A percentile compares a stretch with the other conserved stretches of the same genome.
Evolutionary conservation across 1,284 basidiomycete genomes (phyloP).

Genomic region (Anthracocystis setariae): DNA sequence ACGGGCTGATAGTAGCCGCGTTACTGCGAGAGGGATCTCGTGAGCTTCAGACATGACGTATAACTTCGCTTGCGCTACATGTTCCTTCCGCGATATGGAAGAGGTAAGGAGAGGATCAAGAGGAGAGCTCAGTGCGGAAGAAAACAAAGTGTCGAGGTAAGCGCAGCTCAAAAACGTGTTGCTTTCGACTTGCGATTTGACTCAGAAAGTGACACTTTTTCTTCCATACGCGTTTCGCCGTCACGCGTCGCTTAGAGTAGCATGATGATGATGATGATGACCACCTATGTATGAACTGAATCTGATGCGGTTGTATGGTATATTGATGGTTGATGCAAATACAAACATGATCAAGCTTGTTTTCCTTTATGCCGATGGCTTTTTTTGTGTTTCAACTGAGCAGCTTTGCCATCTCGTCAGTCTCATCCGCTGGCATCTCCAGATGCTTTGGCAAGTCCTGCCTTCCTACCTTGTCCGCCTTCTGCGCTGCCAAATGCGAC

Average conservation of each 20-base stretch:
- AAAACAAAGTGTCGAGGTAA: background rate
- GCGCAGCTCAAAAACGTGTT: background rate
- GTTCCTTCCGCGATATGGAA: background rate
- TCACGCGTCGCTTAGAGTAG: background rate
- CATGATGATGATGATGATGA: too few relatives aligned
- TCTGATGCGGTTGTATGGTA: too few relatives aligned
- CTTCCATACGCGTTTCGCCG: background rate
- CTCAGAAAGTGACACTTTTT: slow-evolving; percentile 19
- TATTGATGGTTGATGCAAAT: background rate
- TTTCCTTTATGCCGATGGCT: background rate
- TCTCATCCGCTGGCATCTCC: slow-evolving; percentile 12
- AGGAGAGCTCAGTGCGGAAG: too few relatives aligned
- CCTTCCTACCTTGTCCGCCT: background rate
- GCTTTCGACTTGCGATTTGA: too few relatives aligned
- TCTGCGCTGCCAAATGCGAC: slow-evolving; percentile 4
- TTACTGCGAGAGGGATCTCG: slow-evolving; percentile 24
- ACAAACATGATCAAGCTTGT: background rate
- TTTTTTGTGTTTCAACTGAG: background rate
- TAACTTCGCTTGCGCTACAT: slow-evolving; percentile 17
- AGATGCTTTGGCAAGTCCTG: background rate
- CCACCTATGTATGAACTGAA: too few relatives aligned
- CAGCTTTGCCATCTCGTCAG: background rate
- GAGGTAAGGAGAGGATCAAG: background rate
- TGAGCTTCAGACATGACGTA: slow-evolving; percentile 9
- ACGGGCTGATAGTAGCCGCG: slow-evolving; percentile 33